Evolutionary conservation across 305 asterid genomes (phyloP), one percentile per base, ranked within the genome.

Genomic region (Fraxinus sp.): DNA sequence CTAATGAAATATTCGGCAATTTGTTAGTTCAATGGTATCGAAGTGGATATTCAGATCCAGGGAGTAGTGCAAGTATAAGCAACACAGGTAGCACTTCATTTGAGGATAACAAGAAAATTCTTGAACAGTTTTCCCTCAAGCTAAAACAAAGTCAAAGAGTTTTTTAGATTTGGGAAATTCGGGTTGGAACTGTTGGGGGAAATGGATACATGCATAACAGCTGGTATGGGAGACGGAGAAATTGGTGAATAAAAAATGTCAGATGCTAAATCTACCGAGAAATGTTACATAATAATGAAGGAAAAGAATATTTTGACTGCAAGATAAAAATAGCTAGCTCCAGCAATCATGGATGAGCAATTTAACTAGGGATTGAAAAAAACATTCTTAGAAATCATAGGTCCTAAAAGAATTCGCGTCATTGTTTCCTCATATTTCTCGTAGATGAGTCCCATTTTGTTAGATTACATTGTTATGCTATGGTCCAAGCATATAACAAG

Each of bases 1-100:
- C 78, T 91, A 68, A 87, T 95, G 82, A 88, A 93, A 5, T 92
- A 92, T 32, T 88, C 94, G 0, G 95, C 93, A 85, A 87, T 14
- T 80, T 88, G 20, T 71, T 93, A 37, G 93, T 92, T 11, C 95
- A 94, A n/a, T 93, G 99, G 97, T 89, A 84, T 55, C 89, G 87
- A 80, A 88, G 87, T 28, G 95, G 93, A 76, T 90, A 92, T 59
- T 86, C 93, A 6, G 99, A 95, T 86, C 93, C 98, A 0, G 97
- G 94, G 2, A 89, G 93, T 73, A 77, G 80, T 49, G 41, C 39
- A 9, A 13, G n/a, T 41, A 41, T 41, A 41, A 41, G 52, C 57
- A 52, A 46, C 57, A 46, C 57, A 3, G 18, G 57, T 46, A 46
- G 57, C 57, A 13, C 57, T 14, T 46, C 57, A 3, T 46, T 46